Evolutionary conservation across 2,329 filamentous ascomycete species (phyloP).

Genomic region (Thyridium curvatum): DNA sequence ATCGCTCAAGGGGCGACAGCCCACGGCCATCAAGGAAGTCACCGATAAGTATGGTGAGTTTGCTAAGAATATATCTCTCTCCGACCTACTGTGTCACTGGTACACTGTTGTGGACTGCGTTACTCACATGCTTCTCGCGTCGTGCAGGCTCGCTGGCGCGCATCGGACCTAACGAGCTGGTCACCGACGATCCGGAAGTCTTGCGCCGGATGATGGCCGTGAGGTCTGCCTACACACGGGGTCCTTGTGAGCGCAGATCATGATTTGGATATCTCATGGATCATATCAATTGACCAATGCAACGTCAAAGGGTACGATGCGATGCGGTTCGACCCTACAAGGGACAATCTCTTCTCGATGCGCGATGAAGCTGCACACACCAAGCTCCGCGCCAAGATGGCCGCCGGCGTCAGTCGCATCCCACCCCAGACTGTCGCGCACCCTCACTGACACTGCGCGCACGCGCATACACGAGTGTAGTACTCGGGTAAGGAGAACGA

Average conservation of each 20-base stretch:
- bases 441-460: slow-evolving; percentile 1
- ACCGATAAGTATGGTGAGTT: slow-evolving; percentile 14
- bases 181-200: slow-evolving; percentile 19
- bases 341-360: slow-evolving; percentile 23
- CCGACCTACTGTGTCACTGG: background rate
- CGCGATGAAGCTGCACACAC: slow-evolving; percentile 23
- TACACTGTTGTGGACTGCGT: background rate
- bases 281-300: too few species aligned
- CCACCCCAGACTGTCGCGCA: background rate
- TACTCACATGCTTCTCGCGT: background rate
- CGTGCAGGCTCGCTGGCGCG: slow-evolving; percentile 16
- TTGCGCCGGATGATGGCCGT: slow-evolving; percentile 21
- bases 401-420: slow-evolving; percentile 23
- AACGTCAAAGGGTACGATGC: slow-evolving; percentile 15
- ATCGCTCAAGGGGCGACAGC: slow-evolving; percentile 15
- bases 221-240: slow-evolving; percentile 15
- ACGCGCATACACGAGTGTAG: too few species aligned
- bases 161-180: slow-evolving; percentile 20
- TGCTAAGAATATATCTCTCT: background rate
- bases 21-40: slow-evolving; percentile 14
- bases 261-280: too few species aligned
- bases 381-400: slow-evolving; percentile 31
- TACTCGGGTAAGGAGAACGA: slow-evolving; percentile 12
- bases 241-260: slow-evolving; percentile 13
- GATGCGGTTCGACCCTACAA: slow-evolving; percentile 22